Evolutionary conservation across 352 stramenopile species (phyloP), one percentile per base, ranked within the genome.

Genomic region (Phytophthora pini): DNA sequence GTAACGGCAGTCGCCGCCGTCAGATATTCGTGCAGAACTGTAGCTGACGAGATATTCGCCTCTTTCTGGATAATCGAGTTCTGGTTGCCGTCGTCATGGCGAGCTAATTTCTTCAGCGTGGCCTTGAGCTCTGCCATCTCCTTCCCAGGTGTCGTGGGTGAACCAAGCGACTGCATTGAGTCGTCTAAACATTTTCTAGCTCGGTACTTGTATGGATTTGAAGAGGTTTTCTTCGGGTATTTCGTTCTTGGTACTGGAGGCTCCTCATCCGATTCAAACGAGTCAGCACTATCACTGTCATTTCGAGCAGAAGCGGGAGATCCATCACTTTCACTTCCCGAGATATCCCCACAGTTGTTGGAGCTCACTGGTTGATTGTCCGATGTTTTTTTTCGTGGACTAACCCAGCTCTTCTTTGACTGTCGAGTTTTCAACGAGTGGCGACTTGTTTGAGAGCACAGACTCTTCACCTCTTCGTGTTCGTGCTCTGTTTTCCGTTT

Each of bases 121-220:
- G 78, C 69, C 61, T 93, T 93, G 11, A 93, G 63, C 20, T 90
- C 70, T 41, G 88, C 74, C 73, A 93, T 82, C 56, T 89, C 83
- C 22, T 88, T 69, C 17, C 71, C 81, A 3, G 78, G 62, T 9
- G 74, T 79, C 11, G 65, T 66, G 11, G 76, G 61, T 31, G 78
- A 50, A 9, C 60, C 67, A 15, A 74, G 62, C 0, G 72, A 73
- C 55, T 43, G 50, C 45, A 63, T 61, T 36, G 52, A 71, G 55
- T 52, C 60, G 12, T 47, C 48, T 11, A 65, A 55, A 22, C 54
- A 49, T 1, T 36, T 40, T 11, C 36, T 22, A 17, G 52, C 34
- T 26, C 27, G 17, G 10, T 66, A 40, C 5, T 50, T 41, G 24
- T 55, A 65, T 9, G 49, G 20, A 2, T 26, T 52, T 13, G 61